Base-by-base conservation (phyloP, 2,329 filamentous ascomycete genomes). In the Amauroascus niger region DNA sequence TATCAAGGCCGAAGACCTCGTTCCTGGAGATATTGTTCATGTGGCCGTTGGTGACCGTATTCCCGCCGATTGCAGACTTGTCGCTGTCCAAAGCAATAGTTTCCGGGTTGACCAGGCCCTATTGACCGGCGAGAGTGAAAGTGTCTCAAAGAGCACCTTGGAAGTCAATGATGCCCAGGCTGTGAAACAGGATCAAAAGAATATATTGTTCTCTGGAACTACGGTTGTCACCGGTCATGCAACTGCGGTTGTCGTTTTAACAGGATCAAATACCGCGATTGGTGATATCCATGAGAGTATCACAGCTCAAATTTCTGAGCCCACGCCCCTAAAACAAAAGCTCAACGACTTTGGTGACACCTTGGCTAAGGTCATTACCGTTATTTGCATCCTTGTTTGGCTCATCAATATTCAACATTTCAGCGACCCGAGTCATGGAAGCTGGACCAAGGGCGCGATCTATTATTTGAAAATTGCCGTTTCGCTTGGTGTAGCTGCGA, bases 401-500 rank as follows among this genome's bases (percentile, higher is more conserved):
- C 77, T 97, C 57, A 98, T 98, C 78, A 98, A 98, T 74, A 88
- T 97, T 62, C 85, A 88, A 65, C 88, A 98, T 75, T 98, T 98
- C 78, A 93, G 82, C 66, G 93, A 98, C 65, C 88, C 90, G 26
- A 86, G 87, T 60, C 91, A 96, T 63, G 93, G 93, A 63, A 86
- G 82, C 70, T 96, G 89, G 84, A 81, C 88, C 59, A 98, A 97
- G 76, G 93, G 93, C 56, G 93, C 93, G 56, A 97, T 98, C 65
- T 98, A 98, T 79, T 98, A 98, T 72, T 82, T 98, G 64, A 98
- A 98, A 79, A 98, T 98, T 67, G 93, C 93, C 40, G 94, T 98
- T 40, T 98, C 93, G 48, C 86, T 98, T 35, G 94, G 93, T 71
- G 93, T 98, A 40, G 93, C 93, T 45, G 93, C 94, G 60, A 98